Evolutionary conservation across 2,329 filamentous ascomycete genomes (phyloP), one percentile per base, ranked within the genome.

Genomic region (Nigrospora oryzae): DNA sequence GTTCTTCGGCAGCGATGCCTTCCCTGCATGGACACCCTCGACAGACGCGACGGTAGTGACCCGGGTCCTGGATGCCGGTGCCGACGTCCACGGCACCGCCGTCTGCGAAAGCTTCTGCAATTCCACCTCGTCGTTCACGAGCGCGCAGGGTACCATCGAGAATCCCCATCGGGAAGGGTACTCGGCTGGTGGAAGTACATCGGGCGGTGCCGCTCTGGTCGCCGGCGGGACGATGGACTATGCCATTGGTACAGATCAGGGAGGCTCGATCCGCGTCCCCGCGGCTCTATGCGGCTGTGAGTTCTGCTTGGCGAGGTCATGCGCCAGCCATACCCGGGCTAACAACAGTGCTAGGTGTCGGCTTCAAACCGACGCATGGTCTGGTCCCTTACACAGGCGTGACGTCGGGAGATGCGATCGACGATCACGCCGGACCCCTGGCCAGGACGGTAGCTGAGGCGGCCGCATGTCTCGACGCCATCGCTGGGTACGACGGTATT

Each of bases 11-110:
- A 77, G 68, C 36, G 69, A 76, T 49, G 67, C 68, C 13, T 71
- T 68, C 47, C 64, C 55, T 1, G 63, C 66, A 0, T 79, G 74
- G 74, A 71, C 64, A 0, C 72, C 75, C 0, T 63, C 57, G 5
- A 71, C 70, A 3, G 75, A 79, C 54, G 75, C 76, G 0, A 76
- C 73, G 0, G 67, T 78, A 1, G 71, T 78, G 17, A 71, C 67
- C 1, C 59, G 76, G 13, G 57, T 69, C 0, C 56, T 79, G 3
- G 67, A 75, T 14, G 71, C 71, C 2, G 75, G 75, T 0, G 75
- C 67, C 0, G 55, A 67, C 37, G 69, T 79, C 14, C 61, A 67
- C 8, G 70, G 75, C 11, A 77, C 73, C 1, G 64, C 71, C 1
- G 67, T 67, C 0, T 79, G 75, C 46, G 76, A 79, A 48, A 75